These are phyloP conservation scores for Knufia fluminis DNA, from an alignment of 2,329 filamentous ascomycete genomes.

Conservation along the genomic window DNA sequence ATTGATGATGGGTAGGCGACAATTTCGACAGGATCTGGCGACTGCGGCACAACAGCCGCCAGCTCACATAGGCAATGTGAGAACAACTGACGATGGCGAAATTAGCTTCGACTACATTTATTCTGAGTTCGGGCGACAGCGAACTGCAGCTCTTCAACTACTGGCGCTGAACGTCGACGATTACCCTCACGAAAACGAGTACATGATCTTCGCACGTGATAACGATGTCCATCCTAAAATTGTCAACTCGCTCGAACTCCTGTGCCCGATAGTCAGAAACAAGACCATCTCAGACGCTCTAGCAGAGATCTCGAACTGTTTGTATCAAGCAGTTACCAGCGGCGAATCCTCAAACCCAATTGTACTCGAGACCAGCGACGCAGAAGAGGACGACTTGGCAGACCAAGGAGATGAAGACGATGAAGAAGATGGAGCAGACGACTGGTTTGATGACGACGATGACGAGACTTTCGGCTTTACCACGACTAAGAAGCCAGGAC, in stretches of 20 bases:
- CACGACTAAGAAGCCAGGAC: not conserved
- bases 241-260: constrained; percentile 16
- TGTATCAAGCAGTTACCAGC: constrained; percentile 14
- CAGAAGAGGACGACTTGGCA: constrained; percentile 19
- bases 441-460: constrained; percentile 31
- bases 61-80: constrained; percentile 45
- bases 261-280: constrained; percentile 24
- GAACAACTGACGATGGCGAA: constrained; percentile 60
- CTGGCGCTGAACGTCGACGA: constrained; percentile 44
- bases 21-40: constrained; percentile 53
- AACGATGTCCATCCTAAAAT: constrained; percentile 26
- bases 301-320: constrained; percentile 24
- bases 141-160: constrained; percentile 12
- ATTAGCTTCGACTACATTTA: constrained; percentile 52
- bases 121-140: constrained; percentile 9
- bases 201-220: constrained; percentile 38
- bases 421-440: constrained; percentile 23
- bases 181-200: constrained; percentile 49
- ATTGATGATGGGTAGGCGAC: constrained; percentile 63
- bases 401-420: constrained; percentile 26
- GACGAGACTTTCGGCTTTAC: constrained; percentile 20
- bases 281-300: constrained; percentile 20
- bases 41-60: constrained; percentile 32
- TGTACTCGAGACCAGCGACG: constrained; percentile 26
- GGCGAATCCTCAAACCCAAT: constrained; percentile 6